Evolutionary conservation across 1,139 yeast genomes (phyloP).

Genomic region (Candida smagusa): DNA sequence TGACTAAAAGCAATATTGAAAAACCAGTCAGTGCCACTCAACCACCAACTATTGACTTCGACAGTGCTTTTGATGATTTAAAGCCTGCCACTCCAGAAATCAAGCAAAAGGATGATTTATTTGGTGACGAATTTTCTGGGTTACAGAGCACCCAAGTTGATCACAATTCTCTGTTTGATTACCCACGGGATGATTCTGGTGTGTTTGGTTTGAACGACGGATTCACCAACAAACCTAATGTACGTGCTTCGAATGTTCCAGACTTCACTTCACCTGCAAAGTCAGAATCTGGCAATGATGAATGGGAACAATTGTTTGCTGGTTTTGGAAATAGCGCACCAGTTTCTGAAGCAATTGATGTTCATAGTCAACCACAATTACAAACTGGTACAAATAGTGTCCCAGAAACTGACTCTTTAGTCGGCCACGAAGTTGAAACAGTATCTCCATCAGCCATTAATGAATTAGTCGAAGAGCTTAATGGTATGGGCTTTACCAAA

Average conservation of each 20-base stretch:
- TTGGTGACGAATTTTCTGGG: constrained; percentile 49
- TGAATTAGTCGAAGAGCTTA: constrained; percentile 66
- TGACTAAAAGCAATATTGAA: constrained; percentile 20
- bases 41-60: constrained; percentile 30
- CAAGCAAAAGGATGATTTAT: constrained; percentile 22
- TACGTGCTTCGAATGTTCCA: constrained; percentile 22
- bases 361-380: not conserved
- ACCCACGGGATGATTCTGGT: constrained; percentile 32
- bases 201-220: constrained; percentile 33
- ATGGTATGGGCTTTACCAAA: constrained; percentile 85
- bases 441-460: constrained; percentile 14
- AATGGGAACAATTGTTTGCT: constrained; percentile 93
- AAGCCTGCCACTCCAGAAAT: constrained; percentile 36
- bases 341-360: constrained; percentile 2
- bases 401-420: constrained; percentile 6
- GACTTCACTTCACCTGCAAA: constrained; percentile 19
- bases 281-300: constrained; percentile 49
- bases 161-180: constrained; percentile 37
- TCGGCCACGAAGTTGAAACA: constrained; percentile 3
- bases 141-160: constrained; percentile 49
- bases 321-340: constrained; percentile 64
- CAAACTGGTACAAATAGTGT: constrained; percentile 2
- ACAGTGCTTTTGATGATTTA: constrained; percentile 36
- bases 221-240: constrained; percentile 28
- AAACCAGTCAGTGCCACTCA: constrained; percentile 9